Evolutionary conservation across 306 rosid species (phyloP).

Genomic region (Hippophae rhamnoides): DNA sequence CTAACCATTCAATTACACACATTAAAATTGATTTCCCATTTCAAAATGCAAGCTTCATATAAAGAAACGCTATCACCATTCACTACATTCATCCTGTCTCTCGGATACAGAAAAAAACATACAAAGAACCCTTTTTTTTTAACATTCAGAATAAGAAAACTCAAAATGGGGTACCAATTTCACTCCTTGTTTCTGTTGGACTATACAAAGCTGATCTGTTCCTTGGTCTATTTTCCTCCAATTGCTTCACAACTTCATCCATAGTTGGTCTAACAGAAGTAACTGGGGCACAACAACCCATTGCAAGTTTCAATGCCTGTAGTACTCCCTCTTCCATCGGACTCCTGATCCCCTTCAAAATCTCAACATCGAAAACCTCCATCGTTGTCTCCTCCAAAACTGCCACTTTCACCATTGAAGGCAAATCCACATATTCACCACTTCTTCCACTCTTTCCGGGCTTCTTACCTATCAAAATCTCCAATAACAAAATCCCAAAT

Average conservation of each 20-base stretch:
- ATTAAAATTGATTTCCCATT: slow-evolving; percentile 13
- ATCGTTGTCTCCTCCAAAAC: slow-evolving; percentile 90
- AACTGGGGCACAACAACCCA: slow-evolving; percentile 99
- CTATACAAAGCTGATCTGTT: slow-evolving; percentile 94
- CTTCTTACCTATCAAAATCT: slow-evolving; percentile 81
- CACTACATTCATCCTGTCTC: slow-evolving; percentile 20
- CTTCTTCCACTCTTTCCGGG: slow-evolving; percentile 75
- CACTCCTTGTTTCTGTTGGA: slow-evolving; percentile 97
- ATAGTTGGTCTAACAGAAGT: slow-evolving; percentile 85
- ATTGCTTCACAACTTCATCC: slow-evolving; percentile 94
- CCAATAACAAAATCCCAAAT: slow-evolving; percentile 69
- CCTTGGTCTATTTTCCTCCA: slow-evolving; percentile 98
- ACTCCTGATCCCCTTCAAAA: slow-evolving; percentile 78
- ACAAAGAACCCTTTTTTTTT: slow-evolving; percentile 23
- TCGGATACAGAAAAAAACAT: slow-evolving; percentile 3
- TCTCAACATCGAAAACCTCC: slow-evolving; percentile 89
- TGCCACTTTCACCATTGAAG: slow-evolving; percentile 84
- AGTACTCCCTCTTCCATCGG: slow-evolving; percentile 95
- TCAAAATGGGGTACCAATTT: slow-evolving; percentile 89
- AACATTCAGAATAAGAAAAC: slow-evolving; percentile 21
- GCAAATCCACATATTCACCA: slow-evolving; percentile 67
- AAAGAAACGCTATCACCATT: slow-evolving; percentile 25
- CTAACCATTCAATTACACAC: slow-evolving; percentile 1
- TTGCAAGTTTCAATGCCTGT: slow-evolving; percentile 87
- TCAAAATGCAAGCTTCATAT: slow-evolving; percentile 18